Base-by-base conservation (phyloP, 768 basidiomycete species). In the Boletus vinaceobasis region DNA sequence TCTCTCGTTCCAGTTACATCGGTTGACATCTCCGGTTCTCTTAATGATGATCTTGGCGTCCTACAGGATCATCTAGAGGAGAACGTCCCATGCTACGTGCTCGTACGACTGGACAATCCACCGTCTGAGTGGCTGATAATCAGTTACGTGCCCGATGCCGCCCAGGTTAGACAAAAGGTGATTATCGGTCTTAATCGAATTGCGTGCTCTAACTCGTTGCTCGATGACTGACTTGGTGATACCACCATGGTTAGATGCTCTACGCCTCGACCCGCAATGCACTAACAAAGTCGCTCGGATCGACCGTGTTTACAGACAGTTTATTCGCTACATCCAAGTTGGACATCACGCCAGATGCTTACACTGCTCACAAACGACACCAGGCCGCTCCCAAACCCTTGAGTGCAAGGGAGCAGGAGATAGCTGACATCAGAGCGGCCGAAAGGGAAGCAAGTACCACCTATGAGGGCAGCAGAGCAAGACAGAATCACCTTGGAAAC, bases 131-230 rank as follows among this genome's bases (percentile, higher is more conserved):
- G 91, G 91, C 74, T 90, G 35, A 77, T 80, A 7, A 79, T 93
- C 55, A 85, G 75, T 64, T 95, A 91, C 65, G 89, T 94, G 7
- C 93, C 93, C 1, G 93, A 95, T 57, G 66, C 77, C 19, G 88
- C 93, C 27, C 85, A 80, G 72, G 81, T 94, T 56, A 79, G 90
- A 65, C 83, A 89, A 71, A 95, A 94, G 84, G 90, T 86, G 50
- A 46, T 35, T 27, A 1, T 35, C 29, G 2, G 11, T 60, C 57
- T 68, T 55, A 44, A 48, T 43, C 33, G 37, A 9, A 39, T 38
- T 4, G 32, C n/a, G 15, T 26, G 35, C 1, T 17, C 11, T 7
- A n/a, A 37, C 39, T 13, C 40, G 23, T 47, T 14, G 10, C 51
- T 51, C 13, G 19, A 45, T 21, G 40, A 43, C 43, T 21, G 40